phyloP scores from a whole-genome alignment of 306 rosid genomes.

The Mucuna pruriens region DNA sequence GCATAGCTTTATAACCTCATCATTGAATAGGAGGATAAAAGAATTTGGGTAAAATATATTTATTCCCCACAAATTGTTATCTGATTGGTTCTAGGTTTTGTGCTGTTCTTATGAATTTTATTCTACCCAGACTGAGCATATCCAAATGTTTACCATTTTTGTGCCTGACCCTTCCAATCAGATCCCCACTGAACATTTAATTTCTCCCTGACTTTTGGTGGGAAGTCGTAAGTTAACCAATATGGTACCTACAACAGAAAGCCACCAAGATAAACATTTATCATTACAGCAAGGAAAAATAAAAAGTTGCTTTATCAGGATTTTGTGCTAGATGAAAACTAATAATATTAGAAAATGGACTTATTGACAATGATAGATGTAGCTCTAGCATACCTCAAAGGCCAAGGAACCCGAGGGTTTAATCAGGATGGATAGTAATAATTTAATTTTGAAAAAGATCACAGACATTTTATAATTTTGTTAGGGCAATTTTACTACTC shows the following conservation, averaged over 20 bases:
- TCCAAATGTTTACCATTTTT: conserved; percentile 70
- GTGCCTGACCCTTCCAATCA: conserved; percentile 97
- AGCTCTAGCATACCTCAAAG: neutral
- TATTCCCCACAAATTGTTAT: conserved; percentile 9
- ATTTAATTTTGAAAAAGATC: neutral
- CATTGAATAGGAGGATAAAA: neutral
- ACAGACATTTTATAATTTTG: neutral
- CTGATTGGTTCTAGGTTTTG: neutral
- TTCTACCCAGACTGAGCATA: conserved; percentile 25
- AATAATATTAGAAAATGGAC: neutral
- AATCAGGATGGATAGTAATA: neutral
- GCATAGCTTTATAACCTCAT: neutral
- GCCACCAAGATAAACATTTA: conserved; percentile 32
- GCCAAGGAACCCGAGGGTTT: neutral
- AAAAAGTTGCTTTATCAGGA: neutral
- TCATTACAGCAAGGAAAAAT: neutral
- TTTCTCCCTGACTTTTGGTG: conserved; percentile 76
- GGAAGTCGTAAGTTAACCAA: conserved; percentile 96
- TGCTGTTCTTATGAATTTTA: conserved; percentile 2
- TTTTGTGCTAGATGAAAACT: conserved; percentile 16
- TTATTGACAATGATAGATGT: conserved; percentile 14
- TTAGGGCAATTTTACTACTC: neutral
- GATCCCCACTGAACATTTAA: conserved; percentile 75
- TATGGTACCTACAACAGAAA: conserved; percentile 64
- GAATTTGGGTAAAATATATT: neutral